Percentiles rank a stretch among this genome's conserved stretches.
Evolutionary conservation across 1,284 basidiomycete genomes (phyloP).

Genomic region (Erythrobasidium hasegawianum): DNA sequence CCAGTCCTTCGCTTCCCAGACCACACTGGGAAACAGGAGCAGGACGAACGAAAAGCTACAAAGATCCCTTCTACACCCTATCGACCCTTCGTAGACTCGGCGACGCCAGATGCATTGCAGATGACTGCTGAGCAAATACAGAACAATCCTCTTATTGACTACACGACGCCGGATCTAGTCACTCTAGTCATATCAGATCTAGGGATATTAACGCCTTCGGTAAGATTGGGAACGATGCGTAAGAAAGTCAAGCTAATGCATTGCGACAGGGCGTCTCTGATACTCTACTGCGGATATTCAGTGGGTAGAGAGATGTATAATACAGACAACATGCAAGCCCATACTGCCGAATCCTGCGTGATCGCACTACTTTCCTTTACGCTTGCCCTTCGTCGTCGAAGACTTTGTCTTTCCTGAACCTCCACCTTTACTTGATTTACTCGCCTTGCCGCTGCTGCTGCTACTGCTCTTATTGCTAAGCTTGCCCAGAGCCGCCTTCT

Average conservation of each 20-base stretch:
- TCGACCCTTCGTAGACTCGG: conserved; percentile 39
- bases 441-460: no score
- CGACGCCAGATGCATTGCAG: conserved; percentile 42
- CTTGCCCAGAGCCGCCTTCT: neutral
- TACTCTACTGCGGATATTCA: conserved; percentile 29
- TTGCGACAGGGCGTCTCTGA: conserved; percentile 25
- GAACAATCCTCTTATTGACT: conserved; percentile 53
- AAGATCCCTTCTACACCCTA: conserved; percentile 40
- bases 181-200: conserved; percentile 80
- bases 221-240: neutral
- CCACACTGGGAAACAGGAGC: neutral
- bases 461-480: neutral
- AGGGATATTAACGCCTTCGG: conserved; percentile 75
- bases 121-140: conserved; percentile 52
- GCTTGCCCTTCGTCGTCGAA: conserved; percentile 11
- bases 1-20: conserved; percentile 23
- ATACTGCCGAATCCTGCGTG: neutral
- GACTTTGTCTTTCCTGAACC: conserved; percentile 12
- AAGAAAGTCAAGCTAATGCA: neutral
- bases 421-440: neutral
- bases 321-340: neutral
- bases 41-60: conserved; percentile 18
- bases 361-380: neutral
- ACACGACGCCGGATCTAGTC: conserved; percentile 49
- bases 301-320: conserved; percentile 8